Evolutionary conservation across 2,329 filamentous ascomycete species (phyloP).

Genomic region (Aaosphaeria pasadenensis): DNA sequence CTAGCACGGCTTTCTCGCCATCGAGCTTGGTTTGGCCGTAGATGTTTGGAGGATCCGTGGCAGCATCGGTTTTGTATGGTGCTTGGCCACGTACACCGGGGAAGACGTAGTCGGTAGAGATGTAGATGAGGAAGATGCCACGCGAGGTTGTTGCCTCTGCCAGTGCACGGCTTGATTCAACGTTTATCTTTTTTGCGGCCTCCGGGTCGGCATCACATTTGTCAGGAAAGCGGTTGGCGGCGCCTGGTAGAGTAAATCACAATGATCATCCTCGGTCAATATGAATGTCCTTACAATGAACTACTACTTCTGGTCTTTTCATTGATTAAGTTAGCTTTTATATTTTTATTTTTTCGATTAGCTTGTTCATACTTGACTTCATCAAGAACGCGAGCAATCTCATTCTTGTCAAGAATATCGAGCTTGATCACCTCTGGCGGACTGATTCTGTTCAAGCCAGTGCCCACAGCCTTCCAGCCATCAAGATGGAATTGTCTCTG

Average conservation of each 20-base stretch:
- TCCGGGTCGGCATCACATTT: conserved; percentile 77
- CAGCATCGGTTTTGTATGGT: conserved; percentile 68
- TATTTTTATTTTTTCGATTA: not conserved
- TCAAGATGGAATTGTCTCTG: conserved; percentile 65
- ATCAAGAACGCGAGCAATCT: conserved; percentile 48
- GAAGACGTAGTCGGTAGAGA: conserved; percentile 82
- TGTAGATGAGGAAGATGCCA: conserved; percentile 67
- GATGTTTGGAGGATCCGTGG: conserved; percentile 70
- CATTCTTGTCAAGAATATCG: conserved; percentile 46
- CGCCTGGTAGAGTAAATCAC: conserved; percentile 52
- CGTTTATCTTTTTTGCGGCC: conserved; percentile 70
- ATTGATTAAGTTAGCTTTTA: conserved; percentile 2
- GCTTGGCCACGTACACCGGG: conserved; percentile 73
- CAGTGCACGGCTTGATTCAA: conserved; percentile 65
- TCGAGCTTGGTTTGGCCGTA: conserved; percentile 74
- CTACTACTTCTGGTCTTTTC: conserved; percentile 65
- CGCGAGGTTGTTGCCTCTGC: conserved; percentile 63
- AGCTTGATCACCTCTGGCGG: conserved; percentile 61
- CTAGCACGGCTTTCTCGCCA: conserved; percentile 68
- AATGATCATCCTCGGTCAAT: not conserved
- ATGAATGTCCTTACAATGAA: conserved; percentile 65
- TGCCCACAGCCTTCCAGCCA: conserved; percentile 53
- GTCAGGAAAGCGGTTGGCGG: conserved; percentile 85
- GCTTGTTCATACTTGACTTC: conserved; percentile 46
- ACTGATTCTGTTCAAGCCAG: conserved; percentile 66